Evolutionary conservation across 176 grass and related monocot species (phyloP).

Genomic region (Oryza australiensis): DNA sequence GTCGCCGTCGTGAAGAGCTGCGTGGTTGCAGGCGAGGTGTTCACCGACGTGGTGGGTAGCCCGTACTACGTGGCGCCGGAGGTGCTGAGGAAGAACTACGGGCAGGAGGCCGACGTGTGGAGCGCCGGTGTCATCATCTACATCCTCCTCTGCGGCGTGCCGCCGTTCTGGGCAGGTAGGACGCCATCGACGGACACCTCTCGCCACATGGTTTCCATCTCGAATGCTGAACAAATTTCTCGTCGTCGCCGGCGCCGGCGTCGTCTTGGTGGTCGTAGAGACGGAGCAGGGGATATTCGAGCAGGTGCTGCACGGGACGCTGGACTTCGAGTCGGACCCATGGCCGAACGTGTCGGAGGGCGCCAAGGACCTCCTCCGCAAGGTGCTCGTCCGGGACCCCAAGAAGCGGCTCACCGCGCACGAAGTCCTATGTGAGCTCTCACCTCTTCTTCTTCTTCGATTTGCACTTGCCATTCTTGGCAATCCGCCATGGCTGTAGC

Average conservation of each 20-base stretch:
- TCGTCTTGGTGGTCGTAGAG: conserved; percentile 1
- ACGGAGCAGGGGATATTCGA: conserved; percentile 67
- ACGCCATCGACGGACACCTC: not conserved
- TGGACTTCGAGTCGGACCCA: conserved; percentile 57
- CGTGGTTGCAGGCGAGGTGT: conserved; percentile 35
- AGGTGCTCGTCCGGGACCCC: conserved; percentile 53
- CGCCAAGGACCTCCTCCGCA: conserved; percentile 54
- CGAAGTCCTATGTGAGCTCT: conserved; percentile 46
- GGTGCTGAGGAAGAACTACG: conserved; percentile 53
- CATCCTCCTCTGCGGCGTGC: conserved; percentile 58
- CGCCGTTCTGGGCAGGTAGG: conserved; percentile 53
- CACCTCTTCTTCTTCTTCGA: not conserved
- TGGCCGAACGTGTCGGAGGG: conserved; percentile 47
- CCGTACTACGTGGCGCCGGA: conserved; percentile 64
- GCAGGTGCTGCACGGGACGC: conserved; percentile 53
- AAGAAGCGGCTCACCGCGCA: conserved; percentile 48
- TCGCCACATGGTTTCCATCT: not conserved
- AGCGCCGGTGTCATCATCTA: conserved; percentile 54
- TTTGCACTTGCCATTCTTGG: not conserved
- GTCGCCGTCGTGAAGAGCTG: not conserved
- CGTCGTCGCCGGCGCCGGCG: not conserved
- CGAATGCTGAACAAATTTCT: not conserved
- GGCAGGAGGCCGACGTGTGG: conserved; percentile 60
- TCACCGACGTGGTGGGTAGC: conserved; percentile 54
- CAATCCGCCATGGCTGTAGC: not conserved